Evolutionary conservation across 768 basidiomycete species (phyloP), one percentile per base, ranked within the genome.

Genomic region (Lactarius akahatsu): DNA sequence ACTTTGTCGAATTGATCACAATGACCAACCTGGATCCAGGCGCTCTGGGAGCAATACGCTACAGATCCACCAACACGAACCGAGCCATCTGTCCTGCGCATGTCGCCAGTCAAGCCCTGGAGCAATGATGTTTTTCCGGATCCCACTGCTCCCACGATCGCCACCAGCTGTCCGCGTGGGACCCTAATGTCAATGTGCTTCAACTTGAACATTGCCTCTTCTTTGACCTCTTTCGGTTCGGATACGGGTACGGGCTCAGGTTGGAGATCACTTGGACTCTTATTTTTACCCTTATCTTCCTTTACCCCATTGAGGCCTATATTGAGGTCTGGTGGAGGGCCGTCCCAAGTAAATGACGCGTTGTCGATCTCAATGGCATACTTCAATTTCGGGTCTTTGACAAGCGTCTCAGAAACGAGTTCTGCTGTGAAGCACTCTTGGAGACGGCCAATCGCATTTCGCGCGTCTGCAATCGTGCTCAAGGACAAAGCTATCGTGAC

Each of bases 291-390:
- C 34, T 73, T 73, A 66, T 71, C 61, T 26, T 65, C 68, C 67
- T 74, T 72, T 58, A 30, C 71, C 41, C 71, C 78, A 38, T 77
- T 81, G 0, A 71, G 71, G 54, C 85, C 82, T 1, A 84, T 78
- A 38, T 77, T 81, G 0, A 71, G 71, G 54, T 85, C 82, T 1
- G 84, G 83, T 0, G 88, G 86, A 1, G 89, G 85, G 4, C 86
- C 82, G 72, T 97, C 95, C 96, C 96, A 98, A 1, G 87, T 86
- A 77, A 96, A 96, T 13, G 86, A 83, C 6, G 86, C 94, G 62
- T 83, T 80, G 57, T 84, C 79, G 55, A 92, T 83, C 64, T 83
- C 81, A 61, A 97, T 72, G 1, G 93, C 96, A 40, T 78, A 75
- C 26, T 85, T 79, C 34, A 91, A 74, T 15, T 79, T 72, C 1